A percentile compares a stretch with the other conserved stretches of the same genome.
phyloP scores from a whole-genome alignment of 192 early-diverging fungal species.

The Jimgerdemannia lactiflua region DNA sequence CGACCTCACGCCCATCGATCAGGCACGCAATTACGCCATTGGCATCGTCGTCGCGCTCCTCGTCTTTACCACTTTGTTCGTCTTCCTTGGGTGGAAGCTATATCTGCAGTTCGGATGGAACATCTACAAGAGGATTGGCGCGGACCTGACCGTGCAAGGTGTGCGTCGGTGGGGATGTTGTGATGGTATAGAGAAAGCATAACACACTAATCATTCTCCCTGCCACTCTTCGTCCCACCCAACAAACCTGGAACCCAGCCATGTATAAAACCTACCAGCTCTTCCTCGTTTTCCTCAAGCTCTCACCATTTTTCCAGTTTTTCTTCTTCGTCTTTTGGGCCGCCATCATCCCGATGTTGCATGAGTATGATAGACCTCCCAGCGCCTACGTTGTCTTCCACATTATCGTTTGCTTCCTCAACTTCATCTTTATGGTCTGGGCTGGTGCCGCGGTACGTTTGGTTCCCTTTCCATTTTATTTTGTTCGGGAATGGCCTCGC shows the following conservation, averaged over 20 bases:
- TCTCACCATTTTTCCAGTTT: not conserved
- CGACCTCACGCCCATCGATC: not conserved
- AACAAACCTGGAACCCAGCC: not conserved
- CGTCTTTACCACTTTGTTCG: not conserved
- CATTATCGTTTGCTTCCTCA: not conserved
- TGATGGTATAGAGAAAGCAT: not conserved
- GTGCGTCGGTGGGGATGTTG: not conserved
- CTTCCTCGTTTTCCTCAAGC: not conserved
- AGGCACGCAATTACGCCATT: not conserved
- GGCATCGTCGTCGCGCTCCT: not conserved
- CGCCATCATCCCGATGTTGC: not conserved
- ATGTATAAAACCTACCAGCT: slow-evolving; percentile 1
- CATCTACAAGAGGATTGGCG: not conserved
- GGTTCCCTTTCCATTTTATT: not conserved
- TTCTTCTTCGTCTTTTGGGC: not conserved
- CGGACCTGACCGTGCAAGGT: not conserved
- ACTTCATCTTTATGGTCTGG: not conserved
- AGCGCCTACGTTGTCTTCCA: not conserved
- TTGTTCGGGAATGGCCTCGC: no score
- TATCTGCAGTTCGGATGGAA: slow-evolving; percentile 2
- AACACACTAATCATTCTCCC: not conserved
- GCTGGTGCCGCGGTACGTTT: not conserved
- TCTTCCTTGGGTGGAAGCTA: not conserved
- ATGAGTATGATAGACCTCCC: not conserved
- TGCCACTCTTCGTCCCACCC: not conserved